These are phyloP conservation scores for Fusarium phyllophilum DNA, from an alignment of 2,329 filamentous ascomycete species.

Conservation along the genomic window DNA sequence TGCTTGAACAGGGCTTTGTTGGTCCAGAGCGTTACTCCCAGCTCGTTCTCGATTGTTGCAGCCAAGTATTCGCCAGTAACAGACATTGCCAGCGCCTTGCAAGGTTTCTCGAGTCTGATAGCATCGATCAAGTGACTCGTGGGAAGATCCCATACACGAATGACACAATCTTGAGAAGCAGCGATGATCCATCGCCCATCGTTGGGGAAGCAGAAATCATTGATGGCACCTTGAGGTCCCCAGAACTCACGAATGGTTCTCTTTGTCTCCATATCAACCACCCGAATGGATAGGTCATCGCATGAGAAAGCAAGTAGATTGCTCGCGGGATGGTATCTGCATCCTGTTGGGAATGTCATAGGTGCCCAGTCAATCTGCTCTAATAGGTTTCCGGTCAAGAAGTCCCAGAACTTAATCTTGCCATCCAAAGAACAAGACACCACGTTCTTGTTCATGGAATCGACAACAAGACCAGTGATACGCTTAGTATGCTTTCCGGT, in stretches of 20 bases:
- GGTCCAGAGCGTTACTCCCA: constrained; percentile 96
- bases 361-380: constrained; percentile 84
- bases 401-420: constrained; percentile 98
- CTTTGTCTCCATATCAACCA: constrained; percentile 90
- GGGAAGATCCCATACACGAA: constrained; percentile 94
- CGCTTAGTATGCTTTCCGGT: constrained; percentile 81
- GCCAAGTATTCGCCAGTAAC: constrained; percentile 93
- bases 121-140: constrained; percentile 96
- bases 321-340: constrained; percentile 83
- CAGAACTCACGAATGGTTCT: constrained; percentile 93
- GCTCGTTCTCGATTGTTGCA: constrained; percentile 80
- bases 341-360: constrained; percentile 78
- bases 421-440: constrained; percentile 91
- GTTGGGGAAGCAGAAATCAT: constrained; percentile 88
- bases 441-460: constrained; percentile 86
- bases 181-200: constrained; percentile 95
- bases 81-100: constrained; percentile 88
- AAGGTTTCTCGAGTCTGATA: constrained; percentile 81
- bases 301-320: constrained; percentile 90
- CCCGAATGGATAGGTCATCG: constrained; percentile 85
- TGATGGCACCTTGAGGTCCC: constrained; percentile 78
- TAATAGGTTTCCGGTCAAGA: constrained; percentile 80
- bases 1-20: constrained; percentile 93
- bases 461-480: constrained; percentile 87
- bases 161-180: constrained; percentile 80